Evolutionary conservation across 208 protist genomes (phyloP).

Genomic region (Acanthamoeba healyi): DNA sequence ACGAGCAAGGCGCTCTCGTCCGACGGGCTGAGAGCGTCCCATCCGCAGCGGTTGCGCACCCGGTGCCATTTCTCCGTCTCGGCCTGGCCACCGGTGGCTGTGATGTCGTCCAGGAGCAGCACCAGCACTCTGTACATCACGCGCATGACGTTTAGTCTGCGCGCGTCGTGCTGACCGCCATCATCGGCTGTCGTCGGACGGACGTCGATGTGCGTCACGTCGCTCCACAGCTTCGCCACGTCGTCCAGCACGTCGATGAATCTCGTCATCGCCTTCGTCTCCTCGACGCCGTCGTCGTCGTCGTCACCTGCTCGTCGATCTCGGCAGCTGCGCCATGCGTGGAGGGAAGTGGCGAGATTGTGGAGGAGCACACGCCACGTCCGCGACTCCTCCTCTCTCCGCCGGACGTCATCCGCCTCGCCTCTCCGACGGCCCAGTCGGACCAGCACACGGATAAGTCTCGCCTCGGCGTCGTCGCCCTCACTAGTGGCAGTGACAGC

Average conservation of each 20-base stretch:
- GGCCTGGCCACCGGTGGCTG: neutral
- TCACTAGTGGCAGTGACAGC: no score
- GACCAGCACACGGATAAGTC: neutral
- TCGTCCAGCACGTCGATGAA: neutral
- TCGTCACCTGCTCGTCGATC: no score
- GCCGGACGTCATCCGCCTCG: neutral
- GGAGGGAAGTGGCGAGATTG: neutral
- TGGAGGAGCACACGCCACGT: neutral
- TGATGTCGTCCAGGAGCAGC: neutral
- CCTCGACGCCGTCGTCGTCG: no score
- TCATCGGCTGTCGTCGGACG: no score
- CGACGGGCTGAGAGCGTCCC: neutral
- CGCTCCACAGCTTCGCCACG: neutral
- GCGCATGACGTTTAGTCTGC: neutral
- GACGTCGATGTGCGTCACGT: neutral
- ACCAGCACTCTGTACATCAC: neutral
- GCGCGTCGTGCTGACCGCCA: neutral
- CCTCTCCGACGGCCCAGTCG: neutral
- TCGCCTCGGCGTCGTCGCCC: neutral
- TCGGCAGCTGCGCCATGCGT: neutral
- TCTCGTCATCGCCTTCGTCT: neutral
- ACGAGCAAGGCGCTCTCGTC: neutral
- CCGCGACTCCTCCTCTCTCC: neutral
- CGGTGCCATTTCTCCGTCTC: neutral
- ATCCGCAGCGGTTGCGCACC: neutral